Evolutionary conservation across 306 rosid species (phyloP), one percentile per base, ranked within the genome.

Genomic region (Dalbergia cochinchinensis): DNA sequence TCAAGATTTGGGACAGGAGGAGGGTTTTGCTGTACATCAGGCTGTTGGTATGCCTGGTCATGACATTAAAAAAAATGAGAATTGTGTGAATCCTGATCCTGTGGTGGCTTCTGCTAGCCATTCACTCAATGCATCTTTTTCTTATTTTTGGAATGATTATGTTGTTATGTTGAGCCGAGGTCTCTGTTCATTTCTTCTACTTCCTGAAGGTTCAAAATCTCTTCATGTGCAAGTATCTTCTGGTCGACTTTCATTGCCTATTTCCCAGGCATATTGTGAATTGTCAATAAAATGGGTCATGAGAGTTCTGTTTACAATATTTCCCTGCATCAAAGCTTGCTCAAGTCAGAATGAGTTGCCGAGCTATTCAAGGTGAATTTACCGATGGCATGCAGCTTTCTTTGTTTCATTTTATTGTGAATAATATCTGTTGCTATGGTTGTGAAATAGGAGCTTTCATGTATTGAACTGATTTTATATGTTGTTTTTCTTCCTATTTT

Each of bases 271-370:
- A 59, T 95, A 95, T 69, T 83, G 89, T 79, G 96, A 91, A 78
- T 80, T 85, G 73, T 93, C 96, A 80, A 87, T 93, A 78, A 89
- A 82, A 91, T 95, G 98, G 99, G 70, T 91, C 63, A 83, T 87
- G 92, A 86, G 94, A 89, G 98, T 90, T 84, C 89, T 95, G 71
- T 79, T 62, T 73, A 79, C 92, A 22, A 80, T 90, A 81, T 95
- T 95, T 84, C 98, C 97, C 77, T 95, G 92, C 87, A 88, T 95
- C 60, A 91, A 85, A 87, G 97, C 98, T 80, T 92, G 93, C 88
- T 93, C 97, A 67, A 86, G 83, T 87, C 90, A 90, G 85, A 88
- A 88, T 82, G 91, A 89, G 74, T 80, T 89, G 77, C 91, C 96
- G 37, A 82, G 81, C 83, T 87, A 90, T 83, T 80, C 91, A 87